Evolutionary conservation across 257 asterid genomes (phyloP).

Genomic region (Ligustrum vulgare): DNA sequence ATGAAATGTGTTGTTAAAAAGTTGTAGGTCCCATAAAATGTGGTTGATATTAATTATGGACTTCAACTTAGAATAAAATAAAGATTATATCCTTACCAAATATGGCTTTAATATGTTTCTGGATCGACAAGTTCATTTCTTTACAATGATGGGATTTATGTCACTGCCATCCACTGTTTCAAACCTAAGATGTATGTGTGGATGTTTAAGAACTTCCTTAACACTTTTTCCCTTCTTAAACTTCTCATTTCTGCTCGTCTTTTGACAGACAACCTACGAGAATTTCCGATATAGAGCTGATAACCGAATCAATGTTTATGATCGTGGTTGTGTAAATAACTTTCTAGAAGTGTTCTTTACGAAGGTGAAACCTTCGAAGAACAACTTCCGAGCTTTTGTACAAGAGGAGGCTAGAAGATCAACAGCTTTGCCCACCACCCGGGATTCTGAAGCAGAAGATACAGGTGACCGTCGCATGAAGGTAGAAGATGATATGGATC

Average conservation of each 20-base stretch:
- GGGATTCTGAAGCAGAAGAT: slow-evolving; percentile 57
- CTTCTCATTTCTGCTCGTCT: slow-evolving; percentile 18
- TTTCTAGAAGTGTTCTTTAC: slow-evolving; percentile 88
- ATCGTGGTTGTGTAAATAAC: slow-evolving; percentile 83
- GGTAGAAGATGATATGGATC: slow-evolving; percentile 84
- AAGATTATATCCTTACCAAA: too few species aligned
- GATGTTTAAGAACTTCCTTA: not conserved
- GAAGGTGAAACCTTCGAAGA: slow-evolving; percentile 79
- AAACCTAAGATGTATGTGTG: not conserved
- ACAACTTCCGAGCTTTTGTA: slow-evolving; percentile 73
- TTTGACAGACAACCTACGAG: slow-evolving; percentile 88
- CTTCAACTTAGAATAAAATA: too few species aligned
- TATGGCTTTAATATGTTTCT: too few species aligned
- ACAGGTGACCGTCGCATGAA: slow-evolving; percentile 62
- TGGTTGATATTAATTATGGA: too few species aligned
- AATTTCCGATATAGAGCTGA: slow-evolving; percentile 93
- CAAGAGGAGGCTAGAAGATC: slow-evolving; percentile 76
- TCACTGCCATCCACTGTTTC: not conserved
- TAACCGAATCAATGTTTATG: slow-evolving; percentile 72
- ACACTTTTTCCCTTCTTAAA: not conserved
- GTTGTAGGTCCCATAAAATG: too few species aligned
- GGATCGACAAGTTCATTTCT: not conserved
- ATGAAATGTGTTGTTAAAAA: too few species aligned
- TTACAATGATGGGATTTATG: not conserved
- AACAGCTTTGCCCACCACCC: slow-evolving; percentile 43